Base-by-base conservation (phyloP, 1,139 yeast species). In the Lodderomyces margitis region DNA sequence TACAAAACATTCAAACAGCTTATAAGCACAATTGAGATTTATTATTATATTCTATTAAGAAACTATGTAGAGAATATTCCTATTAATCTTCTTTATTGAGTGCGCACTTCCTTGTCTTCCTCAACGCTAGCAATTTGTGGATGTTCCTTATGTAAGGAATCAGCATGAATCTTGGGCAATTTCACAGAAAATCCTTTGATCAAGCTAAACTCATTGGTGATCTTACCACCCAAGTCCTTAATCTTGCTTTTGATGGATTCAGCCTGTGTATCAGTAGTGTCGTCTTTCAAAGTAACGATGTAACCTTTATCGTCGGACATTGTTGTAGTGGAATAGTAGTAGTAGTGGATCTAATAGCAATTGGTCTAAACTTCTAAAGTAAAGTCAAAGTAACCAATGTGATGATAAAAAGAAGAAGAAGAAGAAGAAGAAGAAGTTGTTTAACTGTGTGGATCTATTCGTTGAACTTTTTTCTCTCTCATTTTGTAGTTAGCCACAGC, bases 181-280 rank as follows among this genome's bases (percentile, higher is more conserved):
- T 75, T 71, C 45, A 73, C 80, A 39, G 78, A 67, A 53, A 80
- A 83, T 0, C 88, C 91, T 66, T 83, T 83, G 65, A 84, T 81
- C 59, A 84, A 67, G 40, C 75, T 65, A 62, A 76, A 83, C 53
- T 83, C 87, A 49, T 78, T 80, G 44, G 78, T 74, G 54, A 84
- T 73, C 40, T 68, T 68, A 38, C 89, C 92, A 25, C 91, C 91
- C 39, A 80, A 55, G 35, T 70, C 71, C 28, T 48, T 31, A 45
- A 72, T 52, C 51, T 63, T 62, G 39, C 53, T 45, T 51, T 72
- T 66, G 46, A 72, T 46, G 19, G 60, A 41, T 21, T 60, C 48
- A 35, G 64, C 53, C 43, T 69, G 74, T 20, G 59, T 55, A 28
- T 62, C 65, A 20, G 62, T 51, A 23, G 59, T 62, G 21, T 61